A percentile compares a stretch with the other conserved stretches of the same genome.
Conservation (phyloP, 2,329 filamentous ascomycete genomes). For the Metarhizium robertsii region DNA sequence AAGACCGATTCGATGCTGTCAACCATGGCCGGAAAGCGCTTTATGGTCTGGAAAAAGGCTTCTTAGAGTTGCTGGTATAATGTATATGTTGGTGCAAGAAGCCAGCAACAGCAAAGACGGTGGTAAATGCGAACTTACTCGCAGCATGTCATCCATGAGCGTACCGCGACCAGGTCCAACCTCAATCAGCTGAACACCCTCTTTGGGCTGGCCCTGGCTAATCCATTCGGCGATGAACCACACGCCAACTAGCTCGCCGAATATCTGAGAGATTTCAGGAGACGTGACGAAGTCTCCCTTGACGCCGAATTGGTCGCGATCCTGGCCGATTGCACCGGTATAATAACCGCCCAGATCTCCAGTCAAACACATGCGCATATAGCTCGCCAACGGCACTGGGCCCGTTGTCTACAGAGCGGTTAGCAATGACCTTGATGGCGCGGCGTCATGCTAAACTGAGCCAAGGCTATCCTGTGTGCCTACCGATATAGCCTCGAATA, state of each 20-base stretch:
- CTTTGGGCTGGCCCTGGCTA: constrained; percentile 65
- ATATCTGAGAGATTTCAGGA: constrained; percentile 94
- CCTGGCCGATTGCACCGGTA: constrained; percentile 59
- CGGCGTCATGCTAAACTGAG: neutral
- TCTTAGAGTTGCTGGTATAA: neutral
- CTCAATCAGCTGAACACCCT: constrained; percentile 82
- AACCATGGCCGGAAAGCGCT: constrained; percentile 70
- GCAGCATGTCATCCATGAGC: constrained; percentile 90
- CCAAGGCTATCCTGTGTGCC: constrained; percentile 3
- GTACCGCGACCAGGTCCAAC: constrained; percentile 91
- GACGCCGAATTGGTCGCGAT: constrained; percentile 79
- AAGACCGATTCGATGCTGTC: constrained; percentile 78
- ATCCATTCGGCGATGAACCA: constrained; percentile 98
- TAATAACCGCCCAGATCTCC: constrained; percentile 90
- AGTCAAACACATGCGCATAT: constrained; percentile 98
- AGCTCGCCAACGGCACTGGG: constrained; percentile 82
- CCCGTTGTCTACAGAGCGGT: constrained; percentile 55
- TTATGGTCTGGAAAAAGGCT: constrained; percentile 54
- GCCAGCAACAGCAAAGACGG: too few relatives aligned
- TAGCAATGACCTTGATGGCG: neutral
- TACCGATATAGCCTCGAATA: constrained; percentile 82
- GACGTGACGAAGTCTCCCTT: constrained; percentile 96
- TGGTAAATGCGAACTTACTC: constrained; percentile 43
- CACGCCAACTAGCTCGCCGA: constrained; percentile 86
- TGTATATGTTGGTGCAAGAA: too few relatives aligned